phyloP scores from a whole-genome alignment of 305 asterid species.

The Fraxinus paxiana region DNA sequence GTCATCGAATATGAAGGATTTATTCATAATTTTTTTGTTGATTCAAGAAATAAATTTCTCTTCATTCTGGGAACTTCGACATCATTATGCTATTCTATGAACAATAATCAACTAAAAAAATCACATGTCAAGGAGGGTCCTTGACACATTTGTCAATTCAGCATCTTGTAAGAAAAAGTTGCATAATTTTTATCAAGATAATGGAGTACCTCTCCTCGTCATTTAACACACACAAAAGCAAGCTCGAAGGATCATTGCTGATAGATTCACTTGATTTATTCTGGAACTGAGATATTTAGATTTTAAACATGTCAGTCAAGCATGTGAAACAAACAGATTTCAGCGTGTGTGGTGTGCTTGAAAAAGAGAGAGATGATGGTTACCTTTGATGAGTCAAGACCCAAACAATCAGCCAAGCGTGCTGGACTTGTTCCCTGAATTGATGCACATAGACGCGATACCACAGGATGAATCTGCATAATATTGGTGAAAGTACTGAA shows the following conservation, averaged over 20 bases:
- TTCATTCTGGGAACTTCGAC: neutral
- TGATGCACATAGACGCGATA: conserved; percentile 92
- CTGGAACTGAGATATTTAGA: conserved; percentile 65
- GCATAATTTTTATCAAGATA: conserved; percentile 10
- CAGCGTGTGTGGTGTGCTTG: conserved; percentile 1
- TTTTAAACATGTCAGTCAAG: conserved; percentile 21
- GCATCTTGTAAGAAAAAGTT: conserved; percentile 1
- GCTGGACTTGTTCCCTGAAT: conserved; percentile 98
- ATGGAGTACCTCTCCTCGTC: conserved; percentile 76
- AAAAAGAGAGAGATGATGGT: conserved; percentile 3
- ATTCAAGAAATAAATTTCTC: neutral
- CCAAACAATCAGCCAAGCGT: conserved; percentile 96
- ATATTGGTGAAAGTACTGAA: conserved; percentile 24
- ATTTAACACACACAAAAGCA: conserved; percentile 50
- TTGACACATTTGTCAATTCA: neutral
- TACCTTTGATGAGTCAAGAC: conserved; percentile 95
- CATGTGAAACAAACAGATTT: conserved; percentile 11
- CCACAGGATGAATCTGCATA: conserved; percentile 96
- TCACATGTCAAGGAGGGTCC: neutral
- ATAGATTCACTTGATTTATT: conserved; percentile 57
- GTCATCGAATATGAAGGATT: neutral
- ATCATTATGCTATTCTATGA: neutral
- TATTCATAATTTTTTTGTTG: no score
- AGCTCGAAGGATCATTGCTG: conserved; percentile 62
- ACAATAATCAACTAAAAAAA: conserved; percentile 3